These are phyloP conservation scores for Draba incana DNA, from an alignment of 345 rosid species.

Conservation along the genomic window DNA sequence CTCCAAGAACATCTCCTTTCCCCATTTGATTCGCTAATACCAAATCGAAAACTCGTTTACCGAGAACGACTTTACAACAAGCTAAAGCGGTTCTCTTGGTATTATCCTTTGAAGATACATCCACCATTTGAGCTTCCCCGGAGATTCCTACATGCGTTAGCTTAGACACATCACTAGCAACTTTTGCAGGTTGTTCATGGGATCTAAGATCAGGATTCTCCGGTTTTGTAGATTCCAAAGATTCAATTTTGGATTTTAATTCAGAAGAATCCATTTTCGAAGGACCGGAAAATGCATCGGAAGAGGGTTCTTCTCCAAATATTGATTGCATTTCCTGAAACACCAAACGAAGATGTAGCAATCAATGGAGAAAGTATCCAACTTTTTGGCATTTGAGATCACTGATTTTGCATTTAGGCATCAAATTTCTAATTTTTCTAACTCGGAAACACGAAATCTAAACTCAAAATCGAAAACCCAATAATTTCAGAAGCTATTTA, in stretches of 20 bases:
- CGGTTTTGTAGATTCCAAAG: conserved; percentile 13
- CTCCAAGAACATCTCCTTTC: conserved; percentile 94
- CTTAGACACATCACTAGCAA: conserved; percentile 35
- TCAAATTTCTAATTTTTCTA: neutral
- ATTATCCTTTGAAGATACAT: conserved; percentile 74
- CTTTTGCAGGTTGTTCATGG: conserved; percentile 33
- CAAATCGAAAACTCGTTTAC: conserved; percentile 73
- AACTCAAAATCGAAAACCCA: neutral
- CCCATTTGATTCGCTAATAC: conserved; percentile 79
- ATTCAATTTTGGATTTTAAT: conserved; percentile 35
- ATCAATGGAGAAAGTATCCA: neutral
- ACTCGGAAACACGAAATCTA: neutral
- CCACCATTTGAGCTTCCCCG: conserved; percentile 95
- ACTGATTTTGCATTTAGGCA: conserved; percentile 8
- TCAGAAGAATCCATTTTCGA: conserved; percentile 24
- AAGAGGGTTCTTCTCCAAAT: conserved; percentile 74
- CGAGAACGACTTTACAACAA: conserved; percentile 74
- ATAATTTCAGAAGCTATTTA: neutral
- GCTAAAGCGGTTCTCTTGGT: conserved; percentile 77
- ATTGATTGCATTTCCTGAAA: conserved; percentile 81
- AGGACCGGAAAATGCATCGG: conserved; percentile 53
- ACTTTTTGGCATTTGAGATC: neutral
- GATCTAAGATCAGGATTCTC: conserved; percentile 4
- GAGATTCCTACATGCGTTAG: conserved; percentile 63
- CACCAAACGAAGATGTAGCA: conserved; percentile 11